These are phyloP conservation scores for Dillenia suffruticosa DNA, from an alignment of 164 flowering plant genomes.

Conservation along the genomic window DNA sequence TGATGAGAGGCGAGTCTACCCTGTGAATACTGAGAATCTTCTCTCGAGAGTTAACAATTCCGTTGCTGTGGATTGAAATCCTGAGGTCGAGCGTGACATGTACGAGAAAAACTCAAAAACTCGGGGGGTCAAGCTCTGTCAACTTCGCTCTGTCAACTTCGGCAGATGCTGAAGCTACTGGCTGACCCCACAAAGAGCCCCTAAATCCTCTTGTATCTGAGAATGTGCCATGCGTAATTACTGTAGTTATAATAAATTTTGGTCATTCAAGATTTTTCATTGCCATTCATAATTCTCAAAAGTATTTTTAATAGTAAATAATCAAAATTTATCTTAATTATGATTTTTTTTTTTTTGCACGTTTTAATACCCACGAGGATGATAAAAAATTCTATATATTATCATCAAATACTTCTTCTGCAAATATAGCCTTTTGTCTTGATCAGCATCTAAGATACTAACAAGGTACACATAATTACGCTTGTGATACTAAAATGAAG, in stretches of 20 bases:
- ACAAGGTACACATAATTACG: too few relatives aligned
- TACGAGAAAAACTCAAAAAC: constrained; percentile 38
- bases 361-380: too few relatives aligned
- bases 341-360: too few relatives aligned
- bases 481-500: too few relatives aligned
- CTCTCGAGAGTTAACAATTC: constrained; percentile 68
- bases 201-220: not conserved
- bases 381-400: too few relatives aligned
- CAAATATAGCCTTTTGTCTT: too few relatives aligned
- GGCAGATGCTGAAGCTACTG: constrained; percentile 77
- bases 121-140: constrained; percentile 72
- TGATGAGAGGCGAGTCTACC: constrained; percentile 22
- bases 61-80: constrained; percentile 19
- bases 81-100: constrained; percentile 35
- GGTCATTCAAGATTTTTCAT: too few relatives aligned
- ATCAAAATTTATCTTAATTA: too few relatives aligned
- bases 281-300: too few relatives aligned
- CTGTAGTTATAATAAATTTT: constrained; percentile 18
- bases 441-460: too few relatives aligned
- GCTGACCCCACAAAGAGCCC: constrained; percentile 30
- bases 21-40: constrained; percentile 61
- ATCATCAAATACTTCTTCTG: too few relatives aligned
- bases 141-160: constrained; percentile 35
- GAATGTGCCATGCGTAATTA: not conserved
- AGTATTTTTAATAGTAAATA: too few relatives aligned